Percentiles rank a stretch among this genome's conserved stretches.
These are phyloP conservation scores for Xylaria curta DNA, from an alignment of 495 filamentous ascomycete genomes.

Conservation along the genomic window DNA sequence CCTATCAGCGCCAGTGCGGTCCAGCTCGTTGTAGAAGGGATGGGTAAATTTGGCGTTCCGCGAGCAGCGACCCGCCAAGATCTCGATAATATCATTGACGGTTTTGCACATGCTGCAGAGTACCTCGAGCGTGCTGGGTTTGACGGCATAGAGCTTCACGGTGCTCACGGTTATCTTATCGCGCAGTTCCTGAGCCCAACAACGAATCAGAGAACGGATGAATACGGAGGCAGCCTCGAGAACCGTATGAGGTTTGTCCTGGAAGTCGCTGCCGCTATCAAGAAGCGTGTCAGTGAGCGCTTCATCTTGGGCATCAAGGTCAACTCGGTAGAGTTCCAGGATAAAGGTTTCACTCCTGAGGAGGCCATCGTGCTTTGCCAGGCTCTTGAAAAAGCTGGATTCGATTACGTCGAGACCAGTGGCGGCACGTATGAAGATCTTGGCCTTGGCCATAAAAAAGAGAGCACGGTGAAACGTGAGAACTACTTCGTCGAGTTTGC, in stretches of 20 bases:
- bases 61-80: conserved; percentile 56
- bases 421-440: conserved; percentile 67
- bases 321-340: conserved; percentile 71
- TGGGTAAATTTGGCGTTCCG: conserved; percentile 31
- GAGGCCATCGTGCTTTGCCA: conserved; percentile 62
- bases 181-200: conserved; percentile 67
- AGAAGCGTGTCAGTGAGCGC: conserved; percentile 44
- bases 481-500: conserved; percentile 72
- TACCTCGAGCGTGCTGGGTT: conserved; percentile 64
- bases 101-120: conserved; percentile 62
- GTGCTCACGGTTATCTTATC: conserved; percentile 67
- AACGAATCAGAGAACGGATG: conserved; percentile 66
- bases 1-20: conserved; percentile 67
- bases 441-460: conserved; percentile 57
- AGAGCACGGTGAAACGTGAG: conserved; percentile 63
- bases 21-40: conserved; percentile 48
- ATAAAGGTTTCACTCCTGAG: conserved; percentile 59
- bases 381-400: conserved; percentile 58
- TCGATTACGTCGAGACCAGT: conserved; percentile 70
- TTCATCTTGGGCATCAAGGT: conserved; percentile 71
- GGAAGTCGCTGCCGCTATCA: conserved; percentile 59
- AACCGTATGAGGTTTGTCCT: conserved; percentile 63
- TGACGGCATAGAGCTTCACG: conserved; percentile 66
- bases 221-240: conserved; percentile 63
- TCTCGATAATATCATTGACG: conserved; percentile 53